Conservation (phyloP, 1,284 basidiomycete species). For the Ustilago tritici region DNA sequence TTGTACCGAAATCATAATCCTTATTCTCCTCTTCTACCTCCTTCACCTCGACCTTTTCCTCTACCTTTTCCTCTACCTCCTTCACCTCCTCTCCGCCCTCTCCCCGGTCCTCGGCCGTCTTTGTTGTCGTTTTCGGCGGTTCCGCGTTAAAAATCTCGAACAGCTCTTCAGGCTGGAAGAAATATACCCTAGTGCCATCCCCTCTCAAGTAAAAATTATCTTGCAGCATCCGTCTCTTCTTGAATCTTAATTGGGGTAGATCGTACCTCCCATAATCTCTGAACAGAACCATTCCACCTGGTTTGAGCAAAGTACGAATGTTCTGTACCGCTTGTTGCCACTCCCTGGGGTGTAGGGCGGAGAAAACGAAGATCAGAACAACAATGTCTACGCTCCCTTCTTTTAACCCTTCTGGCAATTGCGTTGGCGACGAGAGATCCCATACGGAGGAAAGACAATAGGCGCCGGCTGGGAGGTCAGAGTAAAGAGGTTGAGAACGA, state of each 20-base stretch:
- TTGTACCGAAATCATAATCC: conserved; percentile 45
- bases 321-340: conserved; percentile 89
- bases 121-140: conserved; percentile 30
- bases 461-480: conserved; percentile 20
- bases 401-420: conserved; percentile 44
- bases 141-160: conserved; percentile 59
- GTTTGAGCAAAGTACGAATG: conserved; percentile 82
- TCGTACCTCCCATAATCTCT: conserved; percentile 97
- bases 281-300: conserved; percentile 84
- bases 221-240: conserved; percentile 83
- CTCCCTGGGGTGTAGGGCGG: conserved; percentile 91
- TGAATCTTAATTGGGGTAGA: conserved; percentile 88
- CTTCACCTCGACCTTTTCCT: background rate
- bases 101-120: background rate
- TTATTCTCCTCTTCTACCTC: background rate
- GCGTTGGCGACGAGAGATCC: conserved; percentile 78
- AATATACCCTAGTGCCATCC: conserved; percentile 83
- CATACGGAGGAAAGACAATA: conserved; percentile 85
- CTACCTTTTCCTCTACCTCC: background rate
- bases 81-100: background rate
- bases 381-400: conserved; percentile 82
- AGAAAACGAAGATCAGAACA: conserved; percentile 93
- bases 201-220: conserved; percentile 83
- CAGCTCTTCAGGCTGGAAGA: conserved; percentile 64
- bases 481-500: conserved; percentile 71